A percentile compares a stretch with the other conserved stretches of the same genome.
phyloP scores from a whole-genome alignment of 495 filamentous ascomycete genomes.

The Bacidia gigantensis region DNA sequence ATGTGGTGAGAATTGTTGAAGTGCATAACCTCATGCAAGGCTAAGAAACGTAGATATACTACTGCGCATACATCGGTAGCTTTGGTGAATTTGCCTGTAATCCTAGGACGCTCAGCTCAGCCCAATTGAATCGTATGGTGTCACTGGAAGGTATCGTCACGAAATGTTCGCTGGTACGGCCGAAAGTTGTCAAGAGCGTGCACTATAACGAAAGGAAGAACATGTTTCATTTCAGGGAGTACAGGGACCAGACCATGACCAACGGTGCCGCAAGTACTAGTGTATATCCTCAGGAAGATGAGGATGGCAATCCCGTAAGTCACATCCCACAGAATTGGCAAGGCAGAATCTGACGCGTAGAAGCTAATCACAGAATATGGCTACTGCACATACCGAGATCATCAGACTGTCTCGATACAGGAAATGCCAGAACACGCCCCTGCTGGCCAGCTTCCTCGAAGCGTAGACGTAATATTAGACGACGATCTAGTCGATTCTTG shows the following conservation, averaged over 20 bases:
- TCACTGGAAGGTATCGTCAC: conserved; percentile 97
- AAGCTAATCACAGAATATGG: conserved; percentile 88
- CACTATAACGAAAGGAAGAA: conserved; percentile 81
- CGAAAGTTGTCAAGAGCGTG: conserved; percentile 95
- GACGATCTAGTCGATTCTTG: conserved; percentile 91
- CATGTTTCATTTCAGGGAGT: conserved; percentile 72
- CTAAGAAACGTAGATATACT: conserved; percentile 47
- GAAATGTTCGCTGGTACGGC: conserved; percentile 84
- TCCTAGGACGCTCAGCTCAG: conserved; percentile 77
- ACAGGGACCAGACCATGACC: conserved; percentile 92
- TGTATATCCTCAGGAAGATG: conserved; percentile 91
- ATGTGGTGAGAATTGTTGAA: conserved; percentile 38
- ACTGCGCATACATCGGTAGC: conserved; percentile 86
- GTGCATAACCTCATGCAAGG: no score
- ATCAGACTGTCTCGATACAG: conserved; percentile 96
- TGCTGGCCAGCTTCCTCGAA: conserved; percentile 86
- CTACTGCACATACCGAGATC: conserved; percentile 87
- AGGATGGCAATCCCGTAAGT: conserved; percentile 53
- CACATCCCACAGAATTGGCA: background rate
- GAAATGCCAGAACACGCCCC: conserved; percentile 98
- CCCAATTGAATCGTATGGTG: conserved; percentile 87
- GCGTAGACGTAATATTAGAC: conserved; percentile 95
- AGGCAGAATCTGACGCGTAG: conserved; percentile 8
- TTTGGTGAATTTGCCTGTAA: conserved; percentile 94
- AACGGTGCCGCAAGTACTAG: conserved; percentile 74